Evolutionary conservation across 1,284 basidiomycete species (phyloP).

Genomic region (Fistulinella cinereoalba): DNA sequence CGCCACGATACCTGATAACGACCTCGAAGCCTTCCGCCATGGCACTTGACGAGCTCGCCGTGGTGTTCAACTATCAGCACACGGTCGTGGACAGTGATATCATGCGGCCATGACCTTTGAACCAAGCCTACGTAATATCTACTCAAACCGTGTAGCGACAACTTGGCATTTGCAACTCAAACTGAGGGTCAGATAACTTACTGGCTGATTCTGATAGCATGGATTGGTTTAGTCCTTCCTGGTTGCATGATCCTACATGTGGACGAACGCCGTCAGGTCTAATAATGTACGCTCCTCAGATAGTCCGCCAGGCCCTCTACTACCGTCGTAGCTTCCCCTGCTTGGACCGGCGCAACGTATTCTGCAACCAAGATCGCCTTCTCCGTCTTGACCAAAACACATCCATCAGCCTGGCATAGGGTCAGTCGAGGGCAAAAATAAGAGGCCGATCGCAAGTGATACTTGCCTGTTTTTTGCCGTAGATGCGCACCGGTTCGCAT

Average conservation of each 20-base stretch:
- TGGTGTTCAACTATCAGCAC: too few species aligned
- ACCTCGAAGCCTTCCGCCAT: constrained; percentile 21
- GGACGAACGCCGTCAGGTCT: too few species aligned
- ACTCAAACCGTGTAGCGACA: too few species aligned
- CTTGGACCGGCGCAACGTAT: constrained; percentile 71
- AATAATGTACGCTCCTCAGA: constrained; percentile 64
- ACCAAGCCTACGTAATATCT: too few species aligned
- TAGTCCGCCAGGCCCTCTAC: constrained; percentile 83
- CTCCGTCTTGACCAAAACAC: constrained; percentile 82
- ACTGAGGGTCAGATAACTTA: too few species aligned
- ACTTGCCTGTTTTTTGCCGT: constrained; percentile 81
- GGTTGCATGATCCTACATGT: too few species aligned
- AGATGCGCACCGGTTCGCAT: constrained; percentile 61
- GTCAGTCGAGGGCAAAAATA: neutral
- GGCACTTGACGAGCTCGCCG: too few species aligned
- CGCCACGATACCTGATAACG: constrained; percentile 21
- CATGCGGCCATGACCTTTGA: too few species aligned
- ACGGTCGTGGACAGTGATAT: too few species aligned
- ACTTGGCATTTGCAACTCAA: too few species aligned
- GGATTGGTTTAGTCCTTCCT: too few species aligned
- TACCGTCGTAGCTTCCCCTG: constrained; percentile 68
- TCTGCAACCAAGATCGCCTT: constrained; percentile 85
- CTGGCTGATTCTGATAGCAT: too few species aligned
- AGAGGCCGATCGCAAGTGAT: neutral
- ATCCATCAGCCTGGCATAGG: constrained; percentile 69